Percentiles rank a stretch among this genome's conserved stretches.
phyloP scores from a whole-genome alignment of 495 filamentous ascomycete species.

The Daldinia concentrica region DNA sequence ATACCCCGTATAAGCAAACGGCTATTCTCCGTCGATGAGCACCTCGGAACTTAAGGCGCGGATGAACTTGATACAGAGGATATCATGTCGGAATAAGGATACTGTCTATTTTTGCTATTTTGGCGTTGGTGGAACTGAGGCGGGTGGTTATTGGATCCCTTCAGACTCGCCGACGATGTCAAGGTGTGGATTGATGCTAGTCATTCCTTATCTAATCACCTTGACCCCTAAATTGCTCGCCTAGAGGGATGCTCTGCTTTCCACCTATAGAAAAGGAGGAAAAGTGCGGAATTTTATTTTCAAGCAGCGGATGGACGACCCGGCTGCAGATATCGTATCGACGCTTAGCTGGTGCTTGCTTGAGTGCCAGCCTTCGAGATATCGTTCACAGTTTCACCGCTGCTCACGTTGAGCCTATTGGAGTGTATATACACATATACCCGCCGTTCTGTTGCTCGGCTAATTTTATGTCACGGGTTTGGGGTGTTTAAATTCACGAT shows the following conservation, averaged over 20 bases:
- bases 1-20: conserved; percentile 35
- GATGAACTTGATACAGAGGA: conserved; percentile 32
- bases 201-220: conserved; percentile 6
- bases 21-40: conserved; percentile 27
- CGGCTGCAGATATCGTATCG: conserved; percentile 1
- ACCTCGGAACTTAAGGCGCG: conserved; percentile 31
- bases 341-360: neutral
- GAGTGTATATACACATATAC: conserved; percentile 39
- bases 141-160: conserved; percentile 17
- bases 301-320: conserved; percentile 9
- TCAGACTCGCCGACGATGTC: conserved; percentile 9
- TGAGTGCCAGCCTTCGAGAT: conserved; percentile 1
- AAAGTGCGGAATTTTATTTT: conserved; percentile 8
- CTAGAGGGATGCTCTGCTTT: neutral
- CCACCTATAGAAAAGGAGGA: neutral
- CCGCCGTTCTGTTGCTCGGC: conserved; percentile 32
- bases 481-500: conserved; percentile 24
- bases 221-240: conserved; percentile 11
- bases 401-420: conserved; percentile 19
- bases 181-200: conserved; percentile 13
- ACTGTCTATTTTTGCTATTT: conserved; percentile 32
- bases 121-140: conserved; percentile 29
- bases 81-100: conserved; percentile 33
- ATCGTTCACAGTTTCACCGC: conserved; percentile 3
- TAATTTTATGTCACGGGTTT: conserved; percentile 27